Evolutionary conservation across 1,284 basidiomycete genomes (phyloP).

Genomic region (Leccinum angustisporum): DNA sequence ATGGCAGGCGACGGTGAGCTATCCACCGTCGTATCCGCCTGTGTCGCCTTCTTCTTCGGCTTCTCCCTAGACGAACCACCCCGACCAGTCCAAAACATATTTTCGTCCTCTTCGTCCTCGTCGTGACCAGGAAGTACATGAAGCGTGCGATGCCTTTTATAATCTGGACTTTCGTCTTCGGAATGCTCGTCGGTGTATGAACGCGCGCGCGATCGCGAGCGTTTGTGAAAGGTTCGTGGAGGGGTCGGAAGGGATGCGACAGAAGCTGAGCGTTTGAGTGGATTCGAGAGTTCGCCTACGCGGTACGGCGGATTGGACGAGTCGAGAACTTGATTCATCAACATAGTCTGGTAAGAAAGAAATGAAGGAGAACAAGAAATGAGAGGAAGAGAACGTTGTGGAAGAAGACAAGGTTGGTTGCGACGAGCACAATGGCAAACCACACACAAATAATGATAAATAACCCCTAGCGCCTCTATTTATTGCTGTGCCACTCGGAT

Average conservation of each 20-base stretch:
- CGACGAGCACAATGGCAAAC: conserved; percentile 22
- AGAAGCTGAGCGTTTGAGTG: too few relatives aligned
- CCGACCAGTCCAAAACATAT: conserved; percentile 36
- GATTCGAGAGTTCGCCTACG: too few relatives aligned
- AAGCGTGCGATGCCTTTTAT: conserved; percentile 30
- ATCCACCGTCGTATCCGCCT: conserved; percentile 14
- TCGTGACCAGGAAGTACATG: conserved; percentile 30
- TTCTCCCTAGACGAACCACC: conserved; percentile 13
- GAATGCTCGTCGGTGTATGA: conserved; percentile 17
- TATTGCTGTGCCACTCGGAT: too few relatives aligned
- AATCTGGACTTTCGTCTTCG: conserved; percentile 19
- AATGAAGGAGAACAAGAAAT: conserved; percentile 1
- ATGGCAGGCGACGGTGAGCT: conserved; percentile 29
- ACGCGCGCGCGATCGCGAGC: conserved; percentile 21
- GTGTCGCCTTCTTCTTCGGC: conserved; percentile 5
- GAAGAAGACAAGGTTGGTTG: conserved; percentile 12
- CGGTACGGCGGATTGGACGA: conserved; percentile 21
- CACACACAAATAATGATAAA: conserved; percentile 28
- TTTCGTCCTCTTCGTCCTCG: conserved; percentile 35
- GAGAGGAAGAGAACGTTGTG: conserved; percentile 20
- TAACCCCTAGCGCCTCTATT: conserved; percentile 7
- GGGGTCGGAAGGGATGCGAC: too few relatives aligned
- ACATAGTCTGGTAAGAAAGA: conserved; percentile 22
- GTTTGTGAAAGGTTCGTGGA: too few relatives aligned
- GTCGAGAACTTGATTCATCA: conserved; percentile 36